Percentiles rank a stretch among this genome's conserved stretches.
These are phyloP conservation scores for Simplicillium sp. DNA, from an alignment of 2,329 filamentous ascomycete genomes.

Conservation along the genomic window DNA sequence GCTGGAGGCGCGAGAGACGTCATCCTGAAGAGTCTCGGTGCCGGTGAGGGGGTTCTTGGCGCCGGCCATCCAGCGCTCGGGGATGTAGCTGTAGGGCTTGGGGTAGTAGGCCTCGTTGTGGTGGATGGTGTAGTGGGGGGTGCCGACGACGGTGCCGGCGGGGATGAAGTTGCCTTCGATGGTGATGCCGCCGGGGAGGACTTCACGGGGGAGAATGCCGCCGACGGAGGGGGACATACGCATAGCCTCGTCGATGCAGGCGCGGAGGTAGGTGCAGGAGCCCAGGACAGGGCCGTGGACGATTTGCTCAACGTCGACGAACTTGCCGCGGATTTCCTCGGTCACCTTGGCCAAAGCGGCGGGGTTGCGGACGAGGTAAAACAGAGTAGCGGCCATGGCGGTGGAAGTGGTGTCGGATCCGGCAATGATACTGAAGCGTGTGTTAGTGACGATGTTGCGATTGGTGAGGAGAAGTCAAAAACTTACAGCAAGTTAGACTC, in stretches of 20 bases:
- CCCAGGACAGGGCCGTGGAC: constrained; percentile 38
- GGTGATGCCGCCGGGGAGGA: constrained; percentile 42
- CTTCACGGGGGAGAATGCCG: constrained; percentile 50
- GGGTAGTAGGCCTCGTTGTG: constrained; percentile 56
- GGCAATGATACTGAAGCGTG: constrained; percentile 48
- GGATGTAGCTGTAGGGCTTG: constrained; percentile 46
- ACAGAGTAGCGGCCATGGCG: constrained; percentile 52
- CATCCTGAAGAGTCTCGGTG: constrained; percentile 34
- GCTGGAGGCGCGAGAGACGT: constrained; percentile 46
- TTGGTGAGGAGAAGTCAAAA: constrained; percentile 1
- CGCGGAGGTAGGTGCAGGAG: constrained; percentile 48
- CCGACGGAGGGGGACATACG: constrained; percentile 52
- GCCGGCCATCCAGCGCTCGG: constrained; percentile 56
- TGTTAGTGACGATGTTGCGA: neutral
- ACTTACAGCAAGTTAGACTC: constrained; percentile 58
- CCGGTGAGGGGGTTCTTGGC: constrained; percentile 25
- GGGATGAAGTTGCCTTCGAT: constrained; percentile 46
- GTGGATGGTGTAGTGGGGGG: constrained; percentile 59
- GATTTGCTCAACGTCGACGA: constrained; percentile 44
- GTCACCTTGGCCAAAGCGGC: constrained; percentile 34
- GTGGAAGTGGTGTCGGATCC: constrained; percentile 66
- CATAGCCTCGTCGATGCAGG: constrained; percentile 58
- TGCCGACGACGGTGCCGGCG: constrained; percentile 52
- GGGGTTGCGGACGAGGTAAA: constrained; percentile 49
- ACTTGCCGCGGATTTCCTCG: constrained; percentile 42